Evolutionary conservation across 192 early-diverging fungal genomes (phyloP).

Genomic region (Mortierella hygrophila): DNA sequence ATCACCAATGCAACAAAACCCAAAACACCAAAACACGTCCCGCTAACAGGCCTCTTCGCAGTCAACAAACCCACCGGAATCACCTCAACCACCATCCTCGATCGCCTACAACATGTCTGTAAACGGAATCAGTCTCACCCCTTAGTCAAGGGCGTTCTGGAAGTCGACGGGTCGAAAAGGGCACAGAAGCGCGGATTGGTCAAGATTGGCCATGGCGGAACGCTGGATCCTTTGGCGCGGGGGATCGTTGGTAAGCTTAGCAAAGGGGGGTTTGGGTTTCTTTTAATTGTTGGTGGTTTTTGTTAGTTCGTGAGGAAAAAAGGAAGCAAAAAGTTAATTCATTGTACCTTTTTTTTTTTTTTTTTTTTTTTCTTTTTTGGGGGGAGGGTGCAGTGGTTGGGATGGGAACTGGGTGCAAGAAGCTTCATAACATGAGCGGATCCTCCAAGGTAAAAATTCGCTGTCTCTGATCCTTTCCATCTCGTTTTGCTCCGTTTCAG

Average conservation of each 20-base stretch:
- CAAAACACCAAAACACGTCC: background rate
- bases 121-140: constrained; percentile 22
- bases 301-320: too few relatives aligned
- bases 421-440: constrained; percentile 31
- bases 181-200: constrained; percentile 44
- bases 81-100: constrained; percentile 59
- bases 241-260: constrained; percentile 61
- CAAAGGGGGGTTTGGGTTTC: too few relatives aligned
- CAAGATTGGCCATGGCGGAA: constrained; percentile 71
- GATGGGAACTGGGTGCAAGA: constrained; percentile 45
- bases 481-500: background rate
- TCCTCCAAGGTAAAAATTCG: constrained; percentile 32
- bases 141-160: constrained; percentile 19
- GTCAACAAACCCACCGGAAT: constrained; percentile 63
- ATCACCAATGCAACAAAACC: background rate
- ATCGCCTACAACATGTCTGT: constrained; percentile 51
- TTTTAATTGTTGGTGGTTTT: background rate
- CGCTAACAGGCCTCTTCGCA: constrained; percentile 60
- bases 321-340: too few relatives aligned
- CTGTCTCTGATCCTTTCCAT: background rate
- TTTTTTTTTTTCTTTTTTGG: too few relatives aligned
- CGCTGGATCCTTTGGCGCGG: constrained; percentile 67
- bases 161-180: constrained; percentile 26
- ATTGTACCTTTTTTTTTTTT: background rate
- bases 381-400: constrained; percentile 21